phyloP scores from a whole-genome alignment of 345 rosid species.

The Mangifera indica region DNA sequence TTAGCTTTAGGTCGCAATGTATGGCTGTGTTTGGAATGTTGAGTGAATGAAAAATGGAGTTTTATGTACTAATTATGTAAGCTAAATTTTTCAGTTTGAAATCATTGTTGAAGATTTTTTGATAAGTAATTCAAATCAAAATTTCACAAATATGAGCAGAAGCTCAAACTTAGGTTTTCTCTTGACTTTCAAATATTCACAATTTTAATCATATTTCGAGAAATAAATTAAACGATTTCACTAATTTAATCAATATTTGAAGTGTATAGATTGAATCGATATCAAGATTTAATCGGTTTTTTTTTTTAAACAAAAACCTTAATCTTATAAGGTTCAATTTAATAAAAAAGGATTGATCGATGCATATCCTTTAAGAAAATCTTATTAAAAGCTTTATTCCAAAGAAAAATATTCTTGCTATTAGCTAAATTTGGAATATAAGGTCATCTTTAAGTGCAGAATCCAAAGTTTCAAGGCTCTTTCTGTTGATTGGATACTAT shows the following conservation, averaged over 20 bases:
- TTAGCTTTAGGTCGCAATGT: slow-evolving; percentile 18
- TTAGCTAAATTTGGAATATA: neutral
- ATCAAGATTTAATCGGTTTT: neutral
- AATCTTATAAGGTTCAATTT: slow-evolving; percentile 11
- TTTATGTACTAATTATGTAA: slow-evolving; percentile 14
- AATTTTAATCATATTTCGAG: neutral
- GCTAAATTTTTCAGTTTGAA: slow-evolving; percentile 6
- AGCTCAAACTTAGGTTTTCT: too few relatives aligned
- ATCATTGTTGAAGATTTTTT: neutral
- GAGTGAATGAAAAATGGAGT: slow-evolving; percentile 29
- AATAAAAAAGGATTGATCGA: slow-evolving; percentile 11
- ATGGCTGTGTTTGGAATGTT: slow-evolving; percentile 22
- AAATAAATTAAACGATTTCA: neutral
- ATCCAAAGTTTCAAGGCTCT: slow-evolving; percentile 14
- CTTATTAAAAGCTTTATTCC: slow-evolving; percentile 16
- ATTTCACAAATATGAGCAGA: too few relatives aligned
- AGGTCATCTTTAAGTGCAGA: neutral
- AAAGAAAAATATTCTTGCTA: too few relatives aligned
- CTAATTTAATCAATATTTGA: neutral
- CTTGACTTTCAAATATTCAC: neutral
- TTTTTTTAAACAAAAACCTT: neutral
- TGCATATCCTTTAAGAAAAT: slow-evolving; percentile 19
- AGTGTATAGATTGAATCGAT: neutral
- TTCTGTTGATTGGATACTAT: slow-evolving; percentile 7
- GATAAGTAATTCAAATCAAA: too few relatives aligned